Evolutionary conservation across 768 basidiomycete genomes (phyloP), one percentile per base, ranked within the genome.

Genomic region (Lactarius sp.): DNA sequence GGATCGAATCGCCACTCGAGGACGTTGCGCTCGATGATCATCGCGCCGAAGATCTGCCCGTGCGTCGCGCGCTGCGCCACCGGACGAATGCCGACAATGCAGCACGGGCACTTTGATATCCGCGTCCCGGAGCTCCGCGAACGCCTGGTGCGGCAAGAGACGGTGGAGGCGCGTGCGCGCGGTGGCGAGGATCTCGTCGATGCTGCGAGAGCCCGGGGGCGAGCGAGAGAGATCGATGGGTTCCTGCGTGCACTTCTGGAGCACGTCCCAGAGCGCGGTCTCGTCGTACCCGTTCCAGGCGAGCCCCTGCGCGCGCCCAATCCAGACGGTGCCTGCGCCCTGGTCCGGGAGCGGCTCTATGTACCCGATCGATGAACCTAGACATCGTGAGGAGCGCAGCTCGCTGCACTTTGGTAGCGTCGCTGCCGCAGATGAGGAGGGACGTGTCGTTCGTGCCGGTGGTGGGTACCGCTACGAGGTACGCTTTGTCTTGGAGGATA

Each of bases 1-100:
- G 90, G 90, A 73, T 92, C 90, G 67, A 92, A 85, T 27, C 83
- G 80, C 88, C 88, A 90, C 72, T 92, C 90, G 58, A 92, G 78
- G 6, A 85, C 81, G 69, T 88, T 91, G 27, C 90, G 80, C 69
- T 91, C 90, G 62, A 92, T 81, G 59, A 88, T 75, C 60, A 91
- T 74, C n/a, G 88, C 81, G 0, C 90, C 88, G 8, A 77, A 77
- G 60, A 92, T 86, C 0, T 75, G 78, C 0, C 90, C 90, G 37
- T 81, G 75, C 52, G 71, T 71, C 6, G 77, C 77, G 16, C 90
- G 80, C 71, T 89, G 83, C 6, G 78, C 79, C 44, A 77, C 81
- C 0, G 88, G 82, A 7, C 90, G 84, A 56, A 92, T 90, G 71
- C 92, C 90, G 7, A 92, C 89, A n/a, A n/a, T n/a, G n/a, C 49